Evolutionary conservation across 2,329 filamentous ascomycete genomes (phyloP).

Genomic region (Penicillium olsonii): DNA sequence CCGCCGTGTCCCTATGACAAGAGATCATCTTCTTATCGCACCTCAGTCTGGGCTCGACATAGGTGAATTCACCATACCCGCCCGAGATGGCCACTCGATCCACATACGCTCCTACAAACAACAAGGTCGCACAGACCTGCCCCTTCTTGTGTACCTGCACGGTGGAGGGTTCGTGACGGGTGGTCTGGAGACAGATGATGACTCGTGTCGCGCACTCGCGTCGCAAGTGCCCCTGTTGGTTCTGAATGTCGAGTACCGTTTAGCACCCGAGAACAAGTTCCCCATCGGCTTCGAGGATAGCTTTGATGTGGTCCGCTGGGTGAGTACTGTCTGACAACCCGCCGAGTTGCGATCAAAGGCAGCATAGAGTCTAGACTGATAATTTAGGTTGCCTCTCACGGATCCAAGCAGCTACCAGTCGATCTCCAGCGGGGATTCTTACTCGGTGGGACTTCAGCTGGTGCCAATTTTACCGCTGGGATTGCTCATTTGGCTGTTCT

Average conservation of each 20-base stretch:
- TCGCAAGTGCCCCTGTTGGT: slow-evolving; percentile 43
- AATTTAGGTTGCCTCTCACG: slow-evolving; percentile 6
- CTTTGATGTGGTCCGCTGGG: slow-evolving; percentile 50
- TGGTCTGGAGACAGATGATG: slow-evolving; percentile 45
- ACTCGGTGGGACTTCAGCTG: slow-evolving; percentile 54
- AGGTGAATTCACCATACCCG: slow-evolving; percentile 10
- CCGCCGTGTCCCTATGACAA: slow-evolving; percentile 8
- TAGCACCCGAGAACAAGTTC: slow-evolving; percentile 55
- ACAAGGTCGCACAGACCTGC: slow-evolving; percentile 4
- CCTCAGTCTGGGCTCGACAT: slow-evolving; percentile 14
- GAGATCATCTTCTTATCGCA: slow-evolving; percentile 11
- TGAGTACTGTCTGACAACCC: slow-evolving; percentile 11
- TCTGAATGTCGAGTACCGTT: slow-evolving; percentile 54
- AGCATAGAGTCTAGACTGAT: too few species aligned
- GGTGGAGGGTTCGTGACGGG: slow-evolving; percentile 51
- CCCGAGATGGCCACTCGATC: slow-evolving; percentile 12
- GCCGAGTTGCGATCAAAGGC: neutral
- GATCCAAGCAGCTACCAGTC: slow-evolving; percentile 36
- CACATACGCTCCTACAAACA: slow-evolving; percentile 13
- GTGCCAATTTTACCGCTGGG: slow-evolving; percentile 54
- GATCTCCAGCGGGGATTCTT: slow-evolving; percentile 51
- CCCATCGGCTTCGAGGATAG: slow-evolving; percentile 52
- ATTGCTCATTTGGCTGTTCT: slow-evolving; percentile 46
- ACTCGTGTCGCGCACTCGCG: slow-evolving; percentile 43
- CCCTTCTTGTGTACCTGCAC: slow-evolving; percentile 31